Evolutionary conservation across 2,329 filamentous ascomycete genomes (phyloP).

Genomic region (Trichoderma guizhouense): DNA sequence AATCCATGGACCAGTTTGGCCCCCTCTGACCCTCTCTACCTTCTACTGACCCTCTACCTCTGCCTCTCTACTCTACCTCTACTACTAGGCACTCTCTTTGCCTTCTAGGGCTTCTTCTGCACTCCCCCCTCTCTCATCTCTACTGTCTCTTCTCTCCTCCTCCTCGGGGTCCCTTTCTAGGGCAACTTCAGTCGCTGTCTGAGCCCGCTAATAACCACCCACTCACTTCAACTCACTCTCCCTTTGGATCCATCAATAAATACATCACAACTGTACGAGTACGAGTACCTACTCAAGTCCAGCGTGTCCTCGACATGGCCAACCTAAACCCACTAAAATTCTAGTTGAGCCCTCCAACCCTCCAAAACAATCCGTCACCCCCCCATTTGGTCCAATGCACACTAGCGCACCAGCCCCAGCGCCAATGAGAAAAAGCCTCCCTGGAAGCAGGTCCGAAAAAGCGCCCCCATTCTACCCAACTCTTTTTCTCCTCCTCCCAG

Average conservation of each 20-base stretch:
- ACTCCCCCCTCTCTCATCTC: no score
- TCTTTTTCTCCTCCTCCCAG: neutral
- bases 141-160: no score
- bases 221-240: neutral
- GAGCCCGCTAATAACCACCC: neutral
- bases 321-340: neutral
- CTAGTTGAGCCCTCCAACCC: neutral
- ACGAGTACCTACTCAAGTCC: neutral
- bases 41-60: neutral
- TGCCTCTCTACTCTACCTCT: neutral
- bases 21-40: neutral
- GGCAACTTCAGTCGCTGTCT: neutral
- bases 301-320: neutral
- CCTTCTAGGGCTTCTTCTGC: neutral
- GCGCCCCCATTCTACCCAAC: neutral
- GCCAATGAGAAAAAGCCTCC: neutral
- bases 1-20: neutral
- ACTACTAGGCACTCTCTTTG: neutral
- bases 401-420: slow-evolving; percentile 1
- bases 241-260: neutral
- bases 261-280: neutral
- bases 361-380: neutral
- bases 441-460: neutral
- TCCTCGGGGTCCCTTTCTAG: neutral
- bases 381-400: neutral